Conservation (phyloP, 345 rosid genomes). For the Erysimum cheiranthoides region DNA sequence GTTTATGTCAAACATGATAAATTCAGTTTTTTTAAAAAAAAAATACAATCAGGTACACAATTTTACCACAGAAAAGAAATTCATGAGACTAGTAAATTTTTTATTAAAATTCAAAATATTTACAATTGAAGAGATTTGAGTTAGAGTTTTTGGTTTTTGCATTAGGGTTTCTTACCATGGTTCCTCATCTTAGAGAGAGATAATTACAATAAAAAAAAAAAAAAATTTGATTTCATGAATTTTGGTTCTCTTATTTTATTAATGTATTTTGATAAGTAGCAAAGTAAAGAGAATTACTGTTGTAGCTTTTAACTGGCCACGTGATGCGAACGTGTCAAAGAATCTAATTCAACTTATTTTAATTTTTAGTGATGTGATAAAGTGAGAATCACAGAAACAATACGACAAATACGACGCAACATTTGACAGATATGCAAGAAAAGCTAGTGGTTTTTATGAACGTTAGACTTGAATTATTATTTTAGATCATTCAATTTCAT, state of each 20-base stretch:
- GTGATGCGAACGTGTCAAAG: slow-evolving; percentile 39
- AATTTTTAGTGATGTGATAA: slow-evolving; percentile 28
- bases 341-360: slow-evolving; percentile 30
- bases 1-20: too few relatives aligned
- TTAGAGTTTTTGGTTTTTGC: too few relatives aligned
- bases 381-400: slow-evolving; percentile 27
- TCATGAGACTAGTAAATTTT: too few relatives aligned
- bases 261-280: neutral
- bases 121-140: too few relatives aligned
- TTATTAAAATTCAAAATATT: too few relatives aligned
- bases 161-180: too few relatives aligned
- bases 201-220: too few relatives aligned
- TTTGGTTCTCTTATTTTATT: neutral
- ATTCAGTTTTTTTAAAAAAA: too few relatives aligned
- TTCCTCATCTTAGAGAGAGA: too few relatives aligned
- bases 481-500: slow-evolving; percentile 18
- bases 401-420: slow-evolving; percentile 36
- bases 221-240: neutral
- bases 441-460: slow-evolving; percentile 15
- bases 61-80: too few relatives aligned
- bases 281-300: neutral
- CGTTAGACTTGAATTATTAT: slow-evolving; percentile 20
- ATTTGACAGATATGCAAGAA: slow-evolving; percentile 36
- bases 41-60: too few relatives aligned
- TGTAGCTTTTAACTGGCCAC: slow-evolving; percentile 31